Evolutionary conservation across 106 monocot species (phyloP).

Genomic region (Apostasia shenzhenica): DNA sequence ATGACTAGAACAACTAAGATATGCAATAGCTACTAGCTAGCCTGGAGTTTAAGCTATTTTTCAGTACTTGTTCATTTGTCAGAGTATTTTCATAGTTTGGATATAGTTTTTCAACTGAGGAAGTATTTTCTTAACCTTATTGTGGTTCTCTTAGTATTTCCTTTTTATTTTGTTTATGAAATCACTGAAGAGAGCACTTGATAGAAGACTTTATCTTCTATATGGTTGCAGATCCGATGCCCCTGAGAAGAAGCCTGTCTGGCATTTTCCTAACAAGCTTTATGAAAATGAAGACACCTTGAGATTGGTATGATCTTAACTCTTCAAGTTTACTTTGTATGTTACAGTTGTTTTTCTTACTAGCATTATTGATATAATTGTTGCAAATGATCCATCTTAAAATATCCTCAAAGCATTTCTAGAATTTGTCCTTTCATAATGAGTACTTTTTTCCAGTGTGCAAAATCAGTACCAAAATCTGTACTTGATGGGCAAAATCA

Average conservation of each 20-base stretch:
- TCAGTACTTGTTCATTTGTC: too few species aligned
- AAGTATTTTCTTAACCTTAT: too few species aligned
- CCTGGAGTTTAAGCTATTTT: too few species aligned
- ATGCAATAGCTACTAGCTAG: too few species aligned
- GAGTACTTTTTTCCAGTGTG: conserved; percentile 50
- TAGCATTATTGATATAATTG: not conserved
- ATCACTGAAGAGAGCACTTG: conserved; percentile 85
- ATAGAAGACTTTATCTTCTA: conserved; percentile 94
- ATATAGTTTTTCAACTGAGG: too few species aligned
- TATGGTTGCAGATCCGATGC: conserved; percentile 63
- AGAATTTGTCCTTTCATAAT: not conserved
- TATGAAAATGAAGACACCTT: conserved; percentile 91
- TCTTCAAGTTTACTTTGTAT: not conserved
- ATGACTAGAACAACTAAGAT: too few species aligned
- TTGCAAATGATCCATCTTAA: too few species aligned
- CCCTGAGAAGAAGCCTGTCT: conserved; percentile 60
- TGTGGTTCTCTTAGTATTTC: conserved; percentile 5
- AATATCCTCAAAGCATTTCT: too few species aligned
- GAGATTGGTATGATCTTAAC: conserved; percentile 42
- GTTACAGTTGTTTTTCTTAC: conserved; percentile 1
- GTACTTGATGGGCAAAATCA: conserved; percentile 69
- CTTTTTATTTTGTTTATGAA: conserved; percentile 21
- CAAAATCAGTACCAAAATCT: conserved; percentile 76
- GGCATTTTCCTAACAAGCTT: conserved; percentile 97
- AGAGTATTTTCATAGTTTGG: too few species aligned